These are phyloP conservation scores for Alternaria angustiovoidea DNA, from an alignment of 2,329 filamentous ascomycete genomes.

Conservation along the genomic window DNA sequence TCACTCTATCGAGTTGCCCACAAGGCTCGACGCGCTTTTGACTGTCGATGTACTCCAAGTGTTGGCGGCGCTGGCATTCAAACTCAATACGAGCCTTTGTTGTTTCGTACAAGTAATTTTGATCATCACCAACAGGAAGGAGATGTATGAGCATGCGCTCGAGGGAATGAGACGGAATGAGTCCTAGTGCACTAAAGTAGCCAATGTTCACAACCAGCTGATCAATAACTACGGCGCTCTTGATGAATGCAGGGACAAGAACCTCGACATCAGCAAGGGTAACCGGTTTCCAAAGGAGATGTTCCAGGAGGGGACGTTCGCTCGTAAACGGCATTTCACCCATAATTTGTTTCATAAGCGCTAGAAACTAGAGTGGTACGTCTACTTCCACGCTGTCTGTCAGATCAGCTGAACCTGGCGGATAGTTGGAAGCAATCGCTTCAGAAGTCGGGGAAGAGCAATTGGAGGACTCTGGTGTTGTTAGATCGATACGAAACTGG, in stretches of 20 bases:
- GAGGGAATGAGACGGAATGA: not conserved
- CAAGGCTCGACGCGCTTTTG: not conserved
- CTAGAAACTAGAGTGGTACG: too few species aligned
- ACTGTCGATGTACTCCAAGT: not conserved
- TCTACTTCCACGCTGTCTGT: not conserved
- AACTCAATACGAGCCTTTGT: not conserved
- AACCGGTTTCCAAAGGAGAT: slow-evolving; percentile 1
- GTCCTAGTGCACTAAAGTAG: not conserved
- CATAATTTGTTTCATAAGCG: not conserved
- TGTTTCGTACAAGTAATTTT: slow-evolving; percentile 2
- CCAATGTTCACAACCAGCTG: slow-evolving; percentile 14
- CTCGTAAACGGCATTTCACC: not conserved
- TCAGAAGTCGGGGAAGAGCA: not conserved
- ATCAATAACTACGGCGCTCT: not conserved
- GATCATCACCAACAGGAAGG: not conserved
- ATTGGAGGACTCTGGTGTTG: not conserved
- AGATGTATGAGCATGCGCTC: slow-evolving; percentile 11
- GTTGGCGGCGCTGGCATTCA: not conserved
- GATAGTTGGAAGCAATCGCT: not conserved
- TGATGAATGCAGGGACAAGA: slow-evolving; percentile 7
- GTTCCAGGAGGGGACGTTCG: not conserved
- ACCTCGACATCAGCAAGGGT: slow-evolving; percentile 9
- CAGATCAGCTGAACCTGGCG: not conserved
- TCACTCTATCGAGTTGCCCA: not conserved
- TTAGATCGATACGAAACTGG: slow-evolving; percentile 4